Evolutionary conservation across 129 eudicot genomes (phyloP), one percentile per base, ranked within the genome.

Genomic region (Silybum marianum): DNA sequence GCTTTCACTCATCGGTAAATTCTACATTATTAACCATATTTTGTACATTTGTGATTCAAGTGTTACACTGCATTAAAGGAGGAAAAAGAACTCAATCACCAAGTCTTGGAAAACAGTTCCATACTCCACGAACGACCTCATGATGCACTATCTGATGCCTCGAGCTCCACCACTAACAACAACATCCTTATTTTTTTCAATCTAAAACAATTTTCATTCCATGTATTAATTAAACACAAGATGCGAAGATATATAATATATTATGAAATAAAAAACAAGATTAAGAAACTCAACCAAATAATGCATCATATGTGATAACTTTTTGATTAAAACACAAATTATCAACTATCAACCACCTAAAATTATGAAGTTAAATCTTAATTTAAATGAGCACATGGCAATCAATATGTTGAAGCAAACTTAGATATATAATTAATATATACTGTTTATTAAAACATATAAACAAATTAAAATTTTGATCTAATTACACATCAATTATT

Each of bases 61-160:
- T 76, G 85, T 81, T 42, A 89, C 97, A 40, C 90, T 90, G 34
- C 97, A 93, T 39, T 90, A 93, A 38, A 87, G 68, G 69, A 70
- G 90, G 32, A 84, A 71, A 24, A 3, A 32, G 36, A 26, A 26
- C 48, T 81, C 8, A 77, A 58, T 76, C 11, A 89, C 65, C 2
- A 93, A 30, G 69, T 89, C 71, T 75, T 12, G 48, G 2, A 89
- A 88, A 5, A 92, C 38, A 19, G 78, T 46, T 46, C n/a, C 58
- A 46, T 46, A 14, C 78, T 1, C 80, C 6, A 80, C 88, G 67
- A 90, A 89, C 10, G 89, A 86, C 69, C 88, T 87, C 7, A 87
- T 91, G 8, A 92, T 89, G 12, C 89, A 88, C 84, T 93, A 95
- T 19, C 92, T 95, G 14, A 93, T 93, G 34, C 97, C 95, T 10